phyloP scores from a whole-genome alignment of 495 filamentous ascomycete species.

The Aspergillus olivimuriae region DNA sequence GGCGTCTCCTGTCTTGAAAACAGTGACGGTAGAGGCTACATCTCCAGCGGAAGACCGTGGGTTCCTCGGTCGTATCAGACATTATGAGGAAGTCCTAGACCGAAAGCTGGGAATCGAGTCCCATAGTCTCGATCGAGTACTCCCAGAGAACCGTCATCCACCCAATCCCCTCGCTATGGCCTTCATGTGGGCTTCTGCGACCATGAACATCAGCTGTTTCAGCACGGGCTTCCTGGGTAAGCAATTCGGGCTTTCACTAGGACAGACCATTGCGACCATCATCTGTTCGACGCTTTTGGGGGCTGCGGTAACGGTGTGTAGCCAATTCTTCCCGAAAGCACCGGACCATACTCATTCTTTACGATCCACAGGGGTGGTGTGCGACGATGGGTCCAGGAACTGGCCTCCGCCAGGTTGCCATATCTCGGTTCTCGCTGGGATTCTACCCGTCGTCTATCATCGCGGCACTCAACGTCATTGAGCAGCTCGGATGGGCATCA shows the following conservation, averaged over 20 bases:
- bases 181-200: conserved; percentile 46
- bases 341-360: conserved; percentile 3
- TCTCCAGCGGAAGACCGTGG: conserved; percentile 10
- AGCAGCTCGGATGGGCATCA: conserved; percentile 30
- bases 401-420: conserved; percentile 74
- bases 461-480: conserved; percentile 25
- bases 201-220: conserved; percentile 51
- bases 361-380: conserved; percentile 31
- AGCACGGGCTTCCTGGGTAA: conserved; percentile 30
- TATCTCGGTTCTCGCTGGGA: conserved; percentile 43
- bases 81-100: conserved; percentile 44
- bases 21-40: conserved; percentile 13
- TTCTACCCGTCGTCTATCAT: conserved; percentile 27
- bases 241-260: conserved; percentile 30
- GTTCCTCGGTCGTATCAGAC: conserved; percentile 30
- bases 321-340: no score
- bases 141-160: conserved; percentile 36
- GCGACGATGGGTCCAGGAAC: conserved; percentile 66
- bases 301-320: conserved; percentile 39
- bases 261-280: conserved; percentile 27
- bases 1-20: conserved; percentile 44
- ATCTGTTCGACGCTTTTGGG: conserved; percentile 33
- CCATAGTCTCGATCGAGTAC: conserved; percentile 44
- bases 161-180: conserved; percentile 37
- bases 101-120: conserved; percentile 49